These are phyloP conservation scores for Rachicladosporium sp. DNA, from an alignment of 2,329 filamentous ascomycete species.

Conservation along the genomic window DNA sequence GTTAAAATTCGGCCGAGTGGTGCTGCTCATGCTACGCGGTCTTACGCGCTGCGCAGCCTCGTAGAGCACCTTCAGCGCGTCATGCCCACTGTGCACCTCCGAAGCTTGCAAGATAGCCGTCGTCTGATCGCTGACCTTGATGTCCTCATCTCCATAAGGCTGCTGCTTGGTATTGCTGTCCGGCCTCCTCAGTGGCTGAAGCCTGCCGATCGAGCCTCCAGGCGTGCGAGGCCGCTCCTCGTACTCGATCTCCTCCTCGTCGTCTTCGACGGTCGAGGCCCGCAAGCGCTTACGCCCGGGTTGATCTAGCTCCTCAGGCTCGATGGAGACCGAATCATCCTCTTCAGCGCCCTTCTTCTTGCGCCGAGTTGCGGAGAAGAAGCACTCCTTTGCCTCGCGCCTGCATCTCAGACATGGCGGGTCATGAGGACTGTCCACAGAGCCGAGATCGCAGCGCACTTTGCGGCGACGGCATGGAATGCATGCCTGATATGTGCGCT, in stretches of 20 bases:
- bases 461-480: constrained; percentile 46
- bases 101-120: constrained; percentile 46
- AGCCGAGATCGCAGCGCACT: constrained; percentile 47
- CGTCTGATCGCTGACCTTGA: constrained; percentile 48
- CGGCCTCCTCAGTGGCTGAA: constrained; percentile 55
- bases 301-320: constrained; percentile 42
- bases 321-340: constrained; percentile 29
- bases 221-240: constrained; percentile 51
- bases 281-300: constrained; percentile 59
- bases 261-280: constrained; percentile 24
- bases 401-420: constrained; percentile 89
- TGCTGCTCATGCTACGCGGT: constrained; percentile 31
- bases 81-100: constrained; percentile 80
- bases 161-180: constrained; percentile 22
- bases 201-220: constrained; percentile 52
- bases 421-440: constrained; percentile 86
- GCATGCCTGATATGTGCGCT: constrained; percentile 28
- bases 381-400: constrained; percentile 91
- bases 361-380: constrained; percentile 85
- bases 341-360: constrained; percentile 61
- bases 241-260: constrained; percentile 33
- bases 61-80: constrained; percentile 82
- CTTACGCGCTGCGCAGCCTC: constrained; percentile 55
- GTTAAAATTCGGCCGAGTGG: constrained; percentile 14
- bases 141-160: constrained; percentile 37